Evolutionary conservation across 768 basidiomycete species (phyloP).

Genomic region (Amanita polypyramis): DNA sequence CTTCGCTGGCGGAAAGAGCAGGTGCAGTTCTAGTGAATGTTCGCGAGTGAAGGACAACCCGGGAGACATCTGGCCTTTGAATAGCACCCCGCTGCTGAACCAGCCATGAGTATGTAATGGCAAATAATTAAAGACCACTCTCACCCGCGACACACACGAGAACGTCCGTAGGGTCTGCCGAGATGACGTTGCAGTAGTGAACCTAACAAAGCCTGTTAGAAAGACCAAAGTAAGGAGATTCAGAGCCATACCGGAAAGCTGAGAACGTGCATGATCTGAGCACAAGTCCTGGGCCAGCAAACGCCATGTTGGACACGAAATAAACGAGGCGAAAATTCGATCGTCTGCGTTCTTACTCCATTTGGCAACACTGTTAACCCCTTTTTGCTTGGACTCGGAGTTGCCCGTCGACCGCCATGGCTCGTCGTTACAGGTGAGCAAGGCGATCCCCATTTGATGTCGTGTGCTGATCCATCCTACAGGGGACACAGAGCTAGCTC

Average conservation of each 20-base stretch:
- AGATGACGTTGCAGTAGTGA: neutral
- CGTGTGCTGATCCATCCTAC: neutral
- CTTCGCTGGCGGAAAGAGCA: neutral
- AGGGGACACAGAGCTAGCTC: constrained; percentile 36
- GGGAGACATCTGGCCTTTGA: neutral
- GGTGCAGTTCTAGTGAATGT: constrained; percentile 2
- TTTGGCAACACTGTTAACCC: neutral
- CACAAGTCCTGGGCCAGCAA: constrained; percentile 1
- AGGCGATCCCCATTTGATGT: neutral
- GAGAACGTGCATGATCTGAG: constrained; percentile 5
- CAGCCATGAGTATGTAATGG: neutral
- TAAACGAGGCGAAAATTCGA: neutral
- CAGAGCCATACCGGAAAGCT: neutral
- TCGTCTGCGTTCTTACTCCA: neutral
- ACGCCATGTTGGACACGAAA: neutral
- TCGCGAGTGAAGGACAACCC: neutral
- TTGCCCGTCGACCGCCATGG: neutral
- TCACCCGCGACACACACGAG: constrained; percentile 1
- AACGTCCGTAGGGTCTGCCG: neutral
- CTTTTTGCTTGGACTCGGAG: too few species aligned
- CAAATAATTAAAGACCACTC: neutral
- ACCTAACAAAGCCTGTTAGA: neutral
- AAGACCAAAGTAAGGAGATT: neutral
- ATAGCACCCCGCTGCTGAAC: neutral
- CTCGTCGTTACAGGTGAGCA: constrained; percentile 6